Percentiles rank a stretch among this genome's conserved stretches.
These are phyloP conservation scores for Hortaea werneckii DNA, from an alignment of 2,329 filamentous ascomycete genomes.

Conservation along the genomic window DNA sequence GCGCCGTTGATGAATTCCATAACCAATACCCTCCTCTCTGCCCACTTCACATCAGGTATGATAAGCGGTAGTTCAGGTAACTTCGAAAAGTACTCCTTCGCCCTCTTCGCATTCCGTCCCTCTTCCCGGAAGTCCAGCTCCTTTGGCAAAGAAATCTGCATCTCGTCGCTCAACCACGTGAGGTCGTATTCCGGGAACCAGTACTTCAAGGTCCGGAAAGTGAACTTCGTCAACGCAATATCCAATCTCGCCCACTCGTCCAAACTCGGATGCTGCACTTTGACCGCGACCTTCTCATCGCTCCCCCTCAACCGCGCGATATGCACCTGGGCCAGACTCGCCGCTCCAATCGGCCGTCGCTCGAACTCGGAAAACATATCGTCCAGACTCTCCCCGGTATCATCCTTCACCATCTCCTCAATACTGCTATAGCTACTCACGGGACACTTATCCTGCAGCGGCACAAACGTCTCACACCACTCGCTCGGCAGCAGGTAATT, in stretches of 20 bases:
- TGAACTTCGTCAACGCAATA: conserved; percentile 74
- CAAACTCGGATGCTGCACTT: conserved; percentile 85
- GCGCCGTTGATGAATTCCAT: conserved; percentile 88
- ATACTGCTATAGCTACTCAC: conserved; percentile 84
- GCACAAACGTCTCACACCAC: conserved; percentile 93
- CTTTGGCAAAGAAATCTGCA: conserved; percentile 81
- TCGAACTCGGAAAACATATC: conserved; percentile 85
- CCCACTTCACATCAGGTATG: conserved; percentile 83
- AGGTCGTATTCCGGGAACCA: conserved; percentile 98
- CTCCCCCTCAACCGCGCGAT: conserved; percentile 72
- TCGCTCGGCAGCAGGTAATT: conserved; percentile 84
- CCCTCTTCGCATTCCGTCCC: conserved; percentile 70
- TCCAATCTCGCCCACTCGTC: conserved; percentile 87
- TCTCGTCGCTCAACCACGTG: conserved; percentile 88
- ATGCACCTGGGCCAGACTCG: conserved; percentile 90
- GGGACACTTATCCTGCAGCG: conserved; percentile 89
- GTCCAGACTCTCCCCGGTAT: conserved; percentile 68
- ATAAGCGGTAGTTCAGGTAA: conserved; percentile 70
- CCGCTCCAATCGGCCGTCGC: conserved; percentile 72
- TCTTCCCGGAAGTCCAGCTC: conserved; percentile 86
- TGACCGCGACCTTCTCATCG: conserved; percentile 83
- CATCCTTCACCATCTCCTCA: conserved; percentile 70
- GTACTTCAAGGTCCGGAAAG: conserved; percentile 77
- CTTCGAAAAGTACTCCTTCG: conserved; percentile 68
- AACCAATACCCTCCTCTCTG: conserved; percentile 77